phyloP scores from a whole-genome alignment of 148 eudicot genomes.

The Cornus controversa region DNA sequence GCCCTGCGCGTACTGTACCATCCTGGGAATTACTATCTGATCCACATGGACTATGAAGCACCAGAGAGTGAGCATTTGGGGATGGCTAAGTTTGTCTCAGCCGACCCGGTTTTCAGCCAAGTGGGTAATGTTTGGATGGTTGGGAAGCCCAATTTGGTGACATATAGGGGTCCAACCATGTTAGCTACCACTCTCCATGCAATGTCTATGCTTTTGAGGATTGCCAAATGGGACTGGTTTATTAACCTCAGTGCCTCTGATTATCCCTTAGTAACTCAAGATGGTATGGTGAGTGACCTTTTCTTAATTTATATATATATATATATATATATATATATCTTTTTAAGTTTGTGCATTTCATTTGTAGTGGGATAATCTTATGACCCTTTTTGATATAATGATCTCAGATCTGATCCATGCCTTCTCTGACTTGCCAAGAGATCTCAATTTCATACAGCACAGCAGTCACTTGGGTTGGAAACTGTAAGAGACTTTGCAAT shows the following conservation, averaged over 20 bases:
- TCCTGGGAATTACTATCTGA: conserved; percentile 76
- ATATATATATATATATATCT: neutral
- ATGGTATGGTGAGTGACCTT: conserved; percentile 95
- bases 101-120: conserved; percentile 40
- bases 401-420: conserved; percentile 83
- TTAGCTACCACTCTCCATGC: conserved; percentile 78
- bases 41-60: conserved; percentile 72
- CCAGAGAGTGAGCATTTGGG: conserved; percentile 57
- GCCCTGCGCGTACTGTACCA: conserved; percentile 65
- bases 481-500: conserved; percentile 44
- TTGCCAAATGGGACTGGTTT: conserved; percentile 86
- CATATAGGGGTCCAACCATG: conserved; percentile 95
- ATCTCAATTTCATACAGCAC: conserved; percentile 85
- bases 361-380: neutral
- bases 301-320: neutral
- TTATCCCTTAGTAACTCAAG: conserved; percentile 93
- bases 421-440: conserved; percentile 71
- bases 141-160: conserved; percentile 72
- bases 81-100: conserved; percentile 53
- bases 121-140: conserved; percentile 87
- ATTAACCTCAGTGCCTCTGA: conserved; percentile 98
- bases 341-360: neutral
- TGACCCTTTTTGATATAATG: neutral
- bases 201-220: conserved; percentile 63
- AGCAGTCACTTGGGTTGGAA: conserved; percentile 89